Conservation (phyloP, 2,329 filamentous ascomycete genomes). For the Epichloe sp. region DNA sequence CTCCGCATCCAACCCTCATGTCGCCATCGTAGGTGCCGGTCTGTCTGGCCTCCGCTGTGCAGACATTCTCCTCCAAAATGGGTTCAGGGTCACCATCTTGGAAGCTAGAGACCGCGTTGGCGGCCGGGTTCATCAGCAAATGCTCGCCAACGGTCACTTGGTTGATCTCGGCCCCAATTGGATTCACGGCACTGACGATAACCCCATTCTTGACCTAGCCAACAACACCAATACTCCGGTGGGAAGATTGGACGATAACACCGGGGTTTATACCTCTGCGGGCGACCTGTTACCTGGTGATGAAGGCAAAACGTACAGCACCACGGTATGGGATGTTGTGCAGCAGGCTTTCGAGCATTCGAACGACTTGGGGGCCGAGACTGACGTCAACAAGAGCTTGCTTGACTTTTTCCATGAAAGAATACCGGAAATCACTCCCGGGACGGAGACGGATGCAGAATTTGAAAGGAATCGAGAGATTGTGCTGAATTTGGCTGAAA, state of each 20-base stretch:
- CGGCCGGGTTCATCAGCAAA: constrained; percentile 45
- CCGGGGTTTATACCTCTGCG: constrained; percentile 42
- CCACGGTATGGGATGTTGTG: constrained; percentile 54
- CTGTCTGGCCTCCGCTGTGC: constrained; percentile 59
- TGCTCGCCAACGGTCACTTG: constrained; percentile 32
- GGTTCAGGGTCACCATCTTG: constrained; percentile 54
- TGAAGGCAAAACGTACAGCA: constrained; percentile 34
- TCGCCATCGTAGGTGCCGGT: constrained; percentile 59
- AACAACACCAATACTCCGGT: constrained; percentile 42
- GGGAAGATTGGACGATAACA: constrained; percentile 35
- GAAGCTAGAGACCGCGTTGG: constrained; percentile 56
- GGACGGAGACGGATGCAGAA: constrained; percentile 27
- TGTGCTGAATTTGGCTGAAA: constrained; percentile 41
- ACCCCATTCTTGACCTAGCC: constrained; percentile 56
- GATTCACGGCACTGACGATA: constrained; percentile 62
- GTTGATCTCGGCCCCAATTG: constrained; percentile 63
- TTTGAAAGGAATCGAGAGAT: constrained; percentile 27
- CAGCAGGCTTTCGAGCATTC: constrained; percentile 55
- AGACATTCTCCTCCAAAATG: constrained; percentile 50
- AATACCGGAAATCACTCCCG: constrained; percentile 31
- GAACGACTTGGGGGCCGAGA: constrained; percentile 39
- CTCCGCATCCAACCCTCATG: constrained; percentile 29
- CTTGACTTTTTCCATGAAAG: constrained; percentile 39
- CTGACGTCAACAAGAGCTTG: constrained; percentile 33
- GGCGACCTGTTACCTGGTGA: constrained; percentile 35